A percentile compares a stretch with the other conserved stretches of the same genome.
Evolutionary conservation across 306 rosid genomes (phyloP).

Genomic region (Parietaria judaica): DNA sequence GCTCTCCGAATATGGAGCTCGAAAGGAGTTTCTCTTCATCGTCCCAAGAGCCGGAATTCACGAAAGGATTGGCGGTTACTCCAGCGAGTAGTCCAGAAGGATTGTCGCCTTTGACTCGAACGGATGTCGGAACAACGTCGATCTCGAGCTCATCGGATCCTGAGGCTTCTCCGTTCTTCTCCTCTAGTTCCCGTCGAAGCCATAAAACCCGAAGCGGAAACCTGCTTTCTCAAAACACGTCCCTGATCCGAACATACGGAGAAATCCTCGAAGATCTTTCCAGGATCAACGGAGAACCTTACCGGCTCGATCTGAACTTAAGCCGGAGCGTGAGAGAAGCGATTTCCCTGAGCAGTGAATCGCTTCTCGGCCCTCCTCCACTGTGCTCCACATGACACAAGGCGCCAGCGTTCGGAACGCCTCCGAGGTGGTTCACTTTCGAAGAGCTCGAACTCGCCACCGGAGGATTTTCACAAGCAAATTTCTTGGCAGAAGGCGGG

Average conservation of each 20-base stretch:
- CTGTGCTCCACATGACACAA: constrained; percentile 95
- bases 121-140: constrained; percentile 82
- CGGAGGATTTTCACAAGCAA: constrained; percentile 64
- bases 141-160: constrained; percentile 84
- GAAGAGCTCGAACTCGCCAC: constrained; percentile 82
- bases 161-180: constrained; percentile 55
- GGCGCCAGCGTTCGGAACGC: constrained; percentile 83
- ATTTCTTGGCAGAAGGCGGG: constrained; percentile 98
- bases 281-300: constrained; percentile 47
- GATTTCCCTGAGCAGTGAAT: constrained; percentile 44
- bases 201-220: constrained; percentile 28
- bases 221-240: constrained; percentile 38
- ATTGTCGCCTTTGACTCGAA: constrained; percentile 64
- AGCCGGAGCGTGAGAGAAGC: constrained; percentile 78
- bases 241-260: constrained; percentile 41
- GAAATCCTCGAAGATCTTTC: constrained; percentile 50
- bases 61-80: constrained; percentile 63
- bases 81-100: constrained; percentile 71
- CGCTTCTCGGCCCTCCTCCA: constrained; percentile 82
- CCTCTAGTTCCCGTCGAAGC: constrained; percentile 38
- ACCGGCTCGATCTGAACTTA: constrained; percentile 50
- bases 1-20: constrained; percentile 33
- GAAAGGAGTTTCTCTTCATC: constrained; percentile 24
- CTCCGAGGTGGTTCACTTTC: constrained; percentile 91
- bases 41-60: constrained; percentile 27